These are phyloP conservation scores for Pestalotiopsis fici DNA, from an alignment of 2,329 filamentous ascomycete genomes.

Conservation along the genomic window DNA sequence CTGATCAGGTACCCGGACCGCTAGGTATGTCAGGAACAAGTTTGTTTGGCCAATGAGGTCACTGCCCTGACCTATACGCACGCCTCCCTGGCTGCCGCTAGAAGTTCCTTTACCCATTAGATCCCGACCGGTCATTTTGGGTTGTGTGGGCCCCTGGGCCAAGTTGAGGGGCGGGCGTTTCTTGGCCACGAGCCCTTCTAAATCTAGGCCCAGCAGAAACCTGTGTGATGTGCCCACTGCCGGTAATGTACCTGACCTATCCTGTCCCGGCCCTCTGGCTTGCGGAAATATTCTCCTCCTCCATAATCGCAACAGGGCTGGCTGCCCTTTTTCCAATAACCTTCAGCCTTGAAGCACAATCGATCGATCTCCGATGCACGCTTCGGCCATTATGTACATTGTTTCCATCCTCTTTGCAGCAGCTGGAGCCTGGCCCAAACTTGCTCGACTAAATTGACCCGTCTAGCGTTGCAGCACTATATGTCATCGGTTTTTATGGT, in stretches of 20 bases:
- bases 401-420: not conserved
- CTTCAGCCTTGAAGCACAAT: not conserved
- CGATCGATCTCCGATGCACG: not conserved
- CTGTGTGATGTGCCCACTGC: not conserved
- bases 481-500: not conserved
- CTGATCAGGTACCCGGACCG: slow-evolving; percentile 43
- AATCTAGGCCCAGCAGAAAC: not conserved
- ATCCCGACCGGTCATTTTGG: not conserved
- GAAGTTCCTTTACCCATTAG: not conserved
- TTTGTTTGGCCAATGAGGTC: slow-evolving; percentile 30
- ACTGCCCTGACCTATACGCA: slow-evolving; percentile 14
- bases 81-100: slow-evolving; percentile 13
- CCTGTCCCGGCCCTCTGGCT: not conserved
- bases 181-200: not conserved
- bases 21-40: slow-evolving; percentile 16
- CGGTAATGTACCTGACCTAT: not conserved
- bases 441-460: not conserved
- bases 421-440: not conserved
- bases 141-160: not conserved
- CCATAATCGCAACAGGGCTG: not conserved
- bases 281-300: not conserved
- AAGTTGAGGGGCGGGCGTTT: not conserved
- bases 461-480: not conserved
- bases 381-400: not conserved
- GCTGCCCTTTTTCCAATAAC: not conserved